Percentiles rank a stretch among this genome's conserved stretches.
Conservation (phyloP, 306 rosid species). For the Cucurbita argyrosperma region DNA sequence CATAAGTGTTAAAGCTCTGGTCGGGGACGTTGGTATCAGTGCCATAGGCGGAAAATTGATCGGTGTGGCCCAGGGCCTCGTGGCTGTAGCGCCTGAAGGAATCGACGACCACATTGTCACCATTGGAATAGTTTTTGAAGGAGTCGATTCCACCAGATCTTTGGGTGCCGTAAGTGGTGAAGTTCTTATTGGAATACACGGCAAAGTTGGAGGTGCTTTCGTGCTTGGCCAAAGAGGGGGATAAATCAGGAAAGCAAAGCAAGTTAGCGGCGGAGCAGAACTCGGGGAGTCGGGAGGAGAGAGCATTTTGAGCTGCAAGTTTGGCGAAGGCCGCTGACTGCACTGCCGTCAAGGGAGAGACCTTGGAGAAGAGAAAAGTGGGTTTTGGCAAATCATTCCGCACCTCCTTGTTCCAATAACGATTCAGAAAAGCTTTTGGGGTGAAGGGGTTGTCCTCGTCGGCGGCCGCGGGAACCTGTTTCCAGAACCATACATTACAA, state of each 20-base stretch:
- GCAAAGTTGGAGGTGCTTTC: conserved; percentile 34
- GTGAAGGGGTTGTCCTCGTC: conserved; percentile 53
- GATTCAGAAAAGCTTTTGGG: conserved; percentile 47
- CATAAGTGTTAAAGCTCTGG: conserved; percentile 64
- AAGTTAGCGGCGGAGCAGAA: conserved; percentile 71
- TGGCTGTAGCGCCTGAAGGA: conserved; percentile 90
- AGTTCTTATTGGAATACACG: conserved; percentile 35
- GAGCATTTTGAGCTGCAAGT: conserved; percentile 35
- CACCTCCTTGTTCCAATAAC: conserved; percentile 92
- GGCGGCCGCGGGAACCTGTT: conserved; percentile 46
- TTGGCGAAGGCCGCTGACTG: conserved; percentile 49
- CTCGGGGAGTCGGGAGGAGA: conserved; percentile 51
- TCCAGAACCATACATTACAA: neutral
- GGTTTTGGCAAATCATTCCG: conserved; percentile 44
- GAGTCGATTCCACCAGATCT: conserved; percentile 55
- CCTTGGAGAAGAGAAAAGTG: conserved; percentile 49
- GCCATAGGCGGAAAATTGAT: conserved; percentile 41
- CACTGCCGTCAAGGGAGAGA: conserved; percentile 51
- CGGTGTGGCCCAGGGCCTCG: conserved; percentile 42
- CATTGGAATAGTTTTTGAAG: conserved; percentile 63
- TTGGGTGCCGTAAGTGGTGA: conserved; percentile 71
- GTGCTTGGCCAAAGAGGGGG: conserved; percentile 55
- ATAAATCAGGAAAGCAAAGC: conserved; percentile 59
- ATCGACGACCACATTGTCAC: conserved; percentile 38
- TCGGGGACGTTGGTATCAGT: conserved; percentile 52